Evolutionary conservation across 2,329 filamentous ascomycete species (phyloP).

Genomic region (Cladophialophora carrionii): DNA sequence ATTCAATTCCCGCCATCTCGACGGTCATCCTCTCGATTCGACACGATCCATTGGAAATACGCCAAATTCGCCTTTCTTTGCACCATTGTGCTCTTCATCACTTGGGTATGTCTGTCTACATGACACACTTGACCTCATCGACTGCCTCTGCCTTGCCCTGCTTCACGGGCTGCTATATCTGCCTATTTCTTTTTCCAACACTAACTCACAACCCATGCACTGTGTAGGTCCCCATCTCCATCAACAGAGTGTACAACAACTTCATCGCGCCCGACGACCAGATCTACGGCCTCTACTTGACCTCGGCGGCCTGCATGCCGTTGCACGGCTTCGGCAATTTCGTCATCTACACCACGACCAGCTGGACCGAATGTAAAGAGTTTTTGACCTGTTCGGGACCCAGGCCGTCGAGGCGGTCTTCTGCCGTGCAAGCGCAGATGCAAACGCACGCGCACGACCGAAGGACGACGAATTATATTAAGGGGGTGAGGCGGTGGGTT

Average conservation of each 20-base stretch:
- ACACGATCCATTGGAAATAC: conserved; percentile 31
- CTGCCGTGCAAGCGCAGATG: not conserved
- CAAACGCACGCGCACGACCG: not conserved
- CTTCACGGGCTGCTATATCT: not conserved
- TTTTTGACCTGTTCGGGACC: conserved; percentile 18
- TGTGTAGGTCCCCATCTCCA: conserved; percentile 25
- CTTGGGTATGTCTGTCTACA: conserved; percentile 22
- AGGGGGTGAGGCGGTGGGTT: not conserved
- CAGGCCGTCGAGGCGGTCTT: conserved; percentile 15
- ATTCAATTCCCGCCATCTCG: conserved; percentile 8
- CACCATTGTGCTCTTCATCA: conserved; percentile 31
- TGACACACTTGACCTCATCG: not conserved
- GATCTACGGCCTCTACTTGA: conserved; percentile 30
- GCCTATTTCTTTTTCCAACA: not conserved
- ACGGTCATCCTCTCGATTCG: conserved; percentile 25
- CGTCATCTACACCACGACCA: conserved; percentile 29
- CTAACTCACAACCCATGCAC: not conserved
- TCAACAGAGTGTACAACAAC: conserved; percentile 32
- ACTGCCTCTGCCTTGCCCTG: not conserved
- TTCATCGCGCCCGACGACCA: conserved; percentile 29
- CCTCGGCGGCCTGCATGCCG: conserved; percentile 28
- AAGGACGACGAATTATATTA: not conserved
- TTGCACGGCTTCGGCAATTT: conserved; percentile 30
- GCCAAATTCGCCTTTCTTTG: conserved; percentile 32
- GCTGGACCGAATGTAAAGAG: conserved; percentile 26